Conservation (phyloP, 2,329 filamentous ascomycete species). For the Botrytis elliptica region DNA sequence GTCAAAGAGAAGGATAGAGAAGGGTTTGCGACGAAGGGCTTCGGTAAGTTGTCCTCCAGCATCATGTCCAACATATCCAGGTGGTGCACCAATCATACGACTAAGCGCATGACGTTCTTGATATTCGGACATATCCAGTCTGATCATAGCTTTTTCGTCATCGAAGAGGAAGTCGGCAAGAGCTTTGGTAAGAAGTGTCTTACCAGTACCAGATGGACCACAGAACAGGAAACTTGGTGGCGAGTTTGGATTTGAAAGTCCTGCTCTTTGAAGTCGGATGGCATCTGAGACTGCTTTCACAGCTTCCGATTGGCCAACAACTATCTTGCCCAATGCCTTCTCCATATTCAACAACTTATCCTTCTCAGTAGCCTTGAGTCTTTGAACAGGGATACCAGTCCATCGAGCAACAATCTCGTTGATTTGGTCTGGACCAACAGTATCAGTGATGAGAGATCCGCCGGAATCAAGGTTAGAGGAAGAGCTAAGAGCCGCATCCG, state of each 20-base stretch:
- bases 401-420: constrained; percentile 96
- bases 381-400: constrained; percentile 97
- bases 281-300: constrained; percentile 92
- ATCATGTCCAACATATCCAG: constrained; percentile 95
- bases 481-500: constrained; percentile 68
- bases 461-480: constrained; percentile 55
- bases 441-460: constrained; percentile 80
- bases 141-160: constrained; percentile 95
- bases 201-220: constrained; percentile 96
- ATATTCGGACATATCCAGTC: constrained; percentile 99
- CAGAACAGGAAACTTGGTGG: constrained; percentile 98
- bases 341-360: constrained; percentile 99
- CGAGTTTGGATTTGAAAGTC: constrained; percentile 92
- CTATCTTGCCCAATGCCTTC: constrained; percentile 74
- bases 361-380: constrained; percentile 92
- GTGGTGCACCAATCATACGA: constrained; percentile 96
- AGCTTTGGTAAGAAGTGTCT: constrained; percentile 94
- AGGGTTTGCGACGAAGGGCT: constrained; percentile 86
- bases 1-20: constrained; percentile 96
- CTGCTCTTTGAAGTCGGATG: constrained; percentile 91
- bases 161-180: constrained; percentile 98
- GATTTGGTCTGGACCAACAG: constrained; percentile 96
- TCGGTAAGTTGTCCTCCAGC: constrained; percentile 95
- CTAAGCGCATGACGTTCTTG: constrained; percentile 94
- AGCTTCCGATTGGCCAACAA: constrained; percentile 92